Percentiles rank a stretch among this genome's conserved stretches.
Conservation (phyloP, 768 basidiomycete species). For the Termitomyces sp. region DNA sequence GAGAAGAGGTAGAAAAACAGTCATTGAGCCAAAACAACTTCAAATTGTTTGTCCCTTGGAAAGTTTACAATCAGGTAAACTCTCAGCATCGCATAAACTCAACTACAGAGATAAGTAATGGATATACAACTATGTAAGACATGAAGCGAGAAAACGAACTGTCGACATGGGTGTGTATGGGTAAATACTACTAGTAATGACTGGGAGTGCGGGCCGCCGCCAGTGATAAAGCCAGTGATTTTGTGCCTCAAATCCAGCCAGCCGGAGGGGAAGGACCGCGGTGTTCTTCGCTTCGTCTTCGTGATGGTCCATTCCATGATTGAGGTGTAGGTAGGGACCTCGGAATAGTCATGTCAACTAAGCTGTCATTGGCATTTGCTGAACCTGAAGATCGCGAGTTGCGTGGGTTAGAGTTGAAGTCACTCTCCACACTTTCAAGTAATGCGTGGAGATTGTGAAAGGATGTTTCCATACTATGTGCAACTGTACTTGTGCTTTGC, state of each 20-base stretch:
- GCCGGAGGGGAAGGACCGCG: constrained; percentile 29
- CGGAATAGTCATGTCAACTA: constrained; percentile 13
- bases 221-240: background rate
- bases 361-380: constrained; percentile 14
- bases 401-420: constrained; percentile 17
- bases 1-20: constrained; percentile 57
- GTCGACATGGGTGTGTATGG: background rate
- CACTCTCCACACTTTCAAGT: constrained; percentile 45
- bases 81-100: background rate
- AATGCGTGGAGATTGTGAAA: constrained; percentile 58
- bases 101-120: background rate
- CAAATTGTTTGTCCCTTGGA: background rate
- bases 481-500: constrained; percentile 27
- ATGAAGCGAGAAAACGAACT: background rate
- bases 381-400: constrained; percentile 17
- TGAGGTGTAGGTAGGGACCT: constrained; percentile 39
- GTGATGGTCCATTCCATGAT: constrained; percentile 33
- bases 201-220: background rate
- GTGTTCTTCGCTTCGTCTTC: constrained; percentile 22
- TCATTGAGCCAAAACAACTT: constrained; percentile 19
- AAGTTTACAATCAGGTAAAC: constrained; percentile 2
- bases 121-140: background rate
- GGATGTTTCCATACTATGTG: constrained; percentile 49
- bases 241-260: constrained; percentile 40
- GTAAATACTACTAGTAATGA: background rate